phyloP scores from a whole-genome alignment of 495 filamentous ascomycete genomes.

The Rostrohypoxylon terebratum region DNA sequence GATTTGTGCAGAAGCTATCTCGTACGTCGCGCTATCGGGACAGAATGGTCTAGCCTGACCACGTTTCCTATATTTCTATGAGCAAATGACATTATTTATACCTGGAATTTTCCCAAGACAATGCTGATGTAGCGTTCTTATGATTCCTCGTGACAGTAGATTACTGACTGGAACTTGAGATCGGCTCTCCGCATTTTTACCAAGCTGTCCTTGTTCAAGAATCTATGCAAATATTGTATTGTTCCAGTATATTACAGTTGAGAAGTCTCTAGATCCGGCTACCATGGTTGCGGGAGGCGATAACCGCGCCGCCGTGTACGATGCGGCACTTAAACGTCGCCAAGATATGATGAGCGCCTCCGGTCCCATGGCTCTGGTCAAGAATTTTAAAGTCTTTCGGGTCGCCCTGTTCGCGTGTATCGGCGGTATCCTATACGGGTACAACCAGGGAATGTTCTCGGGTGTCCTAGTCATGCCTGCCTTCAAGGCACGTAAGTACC shows the following conservation, averaged over 20 bases:
- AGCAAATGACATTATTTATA: slow-evolving; percentile 33
- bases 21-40: slow-evolving; percentile 15
- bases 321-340: slow-evolving; percentile 73
- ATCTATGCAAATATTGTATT: not conserved
- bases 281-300: slow-evolving; percentile 54
- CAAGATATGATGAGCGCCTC: slow-evolving; percentile 71
- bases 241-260: not conserved
- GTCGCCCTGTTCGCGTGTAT: slow-evolving; percentile 82
- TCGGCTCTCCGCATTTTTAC: not conserved
- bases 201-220: not conserved
- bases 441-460: slow-evolving; percentile 86
- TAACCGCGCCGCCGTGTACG: slow-evolving; percentile 60
- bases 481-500: slow-evolving; percentile 60
- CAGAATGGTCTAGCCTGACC: slow-evolving; percentile 20
- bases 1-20: slow-evolving; percentile 16
- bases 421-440: slow-evolving; percentile 73
- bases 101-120: not conserved
- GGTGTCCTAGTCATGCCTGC: slow-evolving; percentile 73
- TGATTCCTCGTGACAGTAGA: slow-evolving; percentile 3
- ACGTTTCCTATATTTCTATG: slow-evolving; percentile 6
- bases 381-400: slow-evolving; percentile 77
- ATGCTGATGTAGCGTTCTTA: slow-evolving; percentile 9
- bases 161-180: slow-evolving; percentile 7
- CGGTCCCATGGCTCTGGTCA: slow-evolving; percentile 72
- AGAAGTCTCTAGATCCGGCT: slow-evolving; percentile 4